phyloP scores from a whole-genome alignment of 176 grass and related monocot species.

The Ampelocalamus luodianensis region DNA sequence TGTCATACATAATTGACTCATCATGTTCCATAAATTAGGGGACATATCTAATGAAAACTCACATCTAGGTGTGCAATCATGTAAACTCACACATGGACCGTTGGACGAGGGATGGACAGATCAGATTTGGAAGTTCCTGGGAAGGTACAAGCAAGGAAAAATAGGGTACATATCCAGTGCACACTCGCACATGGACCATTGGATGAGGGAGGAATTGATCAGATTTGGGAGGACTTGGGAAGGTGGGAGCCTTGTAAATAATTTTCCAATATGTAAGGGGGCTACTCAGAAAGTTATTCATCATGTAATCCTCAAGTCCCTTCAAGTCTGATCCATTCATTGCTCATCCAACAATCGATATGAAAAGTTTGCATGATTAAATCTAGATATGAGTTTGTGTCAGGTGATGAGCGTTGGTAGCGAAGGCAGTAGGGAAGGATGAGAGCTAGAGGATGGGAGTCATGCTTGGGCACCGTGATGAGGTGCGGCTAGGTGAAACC shows the following conservation, averaged over 20 bases:
- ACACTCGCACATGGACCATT: background rate
- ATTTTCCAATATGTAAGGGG: background rate
- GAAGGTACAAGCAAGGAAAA: background rate
- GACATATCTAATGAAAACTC: background rate
- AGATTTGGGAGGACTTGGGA: background rate
- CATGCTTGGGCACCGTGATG: too few relatives aligned
- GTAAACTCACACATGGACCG: background rate
- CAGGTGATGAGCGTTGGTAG: too few relatives aligned
- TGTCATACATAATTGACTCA: background rate
- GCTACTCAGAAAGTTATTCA: background rate
- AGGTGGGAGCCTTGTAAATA: background rate
- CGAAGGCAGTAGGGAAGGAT: too few relatives aligned
- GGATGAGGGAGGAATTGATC: background rate
- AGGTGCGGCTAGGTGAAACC: too few relatives aligned
- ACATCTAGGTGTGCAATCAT: background rate
- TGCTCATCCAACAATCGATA: background rate
- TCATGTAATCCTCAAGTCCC: background rate
- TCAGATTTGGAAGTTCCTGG: background rate
- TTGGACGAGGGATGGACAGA: background rate
- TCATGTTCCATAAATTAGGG: background rate
- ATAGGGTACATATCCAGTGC: background rate
- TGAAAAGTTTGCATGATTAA: slow-evolving; percentile 7
- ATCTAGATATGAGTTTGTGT: background rate
- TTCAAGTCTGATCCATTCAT: background rate
- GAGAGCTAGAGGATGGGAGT: too few relatives aligned